Base-by-base conservation (phyloP, 345 rosid genomes). In the Eucalyptus cloeziana region DNA sequence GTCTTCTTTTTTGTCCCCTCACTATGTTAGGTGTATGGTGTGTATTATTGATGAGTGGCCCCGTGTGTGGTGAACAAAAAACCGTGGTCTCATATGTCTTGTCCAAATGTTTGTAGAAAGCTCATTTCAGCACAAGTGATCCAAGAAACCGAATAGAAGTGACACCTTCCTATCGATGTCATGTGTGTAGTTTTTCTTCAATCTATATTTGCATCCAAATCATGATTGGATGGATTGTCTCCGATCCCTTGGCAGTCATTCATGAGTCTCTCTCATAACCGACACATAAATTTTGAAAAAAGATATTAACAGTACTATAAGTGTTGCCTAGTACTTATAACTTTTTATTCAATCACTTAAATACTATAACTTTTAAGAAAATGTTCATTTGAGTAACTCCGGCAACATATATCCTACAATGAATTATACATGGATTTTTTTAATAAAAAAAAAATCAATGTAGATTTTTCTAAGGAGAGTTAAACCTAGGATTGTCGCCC, bases 361-460 rank as follows among this genome's bases (percentile, higher is more conserved):
- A 76, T 40, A 5, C 6, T 6, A 11, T 21, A 21, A 76, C 0
- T 64, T 64, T 64, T 64, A 60, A 27, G 13, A 62, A 30, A 30
- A n/a, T 0, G 1, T 64, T 64, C 40, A 14, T 3, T 64, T n/a
- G 5, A 64, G 3, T 64, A 13, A 64, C 0, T 15, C 6, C 1
- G 2, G 21, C 9, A 64, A 64, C 2, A 64, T n/a, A 14, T 64
- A 16, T 64, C 11, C 37, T 15, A 15, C 5, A 1, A 14, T 2
- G 15, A 64, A 64, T n/a, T 31, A 30, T 64, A n/a, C 37, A 6
- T n/a, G 3, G 10, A 3, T 30, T 64, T 14, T 64, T 64, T 13
- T 64, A 14, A 14, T 6, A n/a, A 15, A 64, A 13, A 64, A 14
- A n/a, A n/a, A n/a, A 30, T 8, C 3, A 14, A 64, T 7, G 37